A percentile compares a stretch with the other conserved stretches of the same genome.
Conservation (phyloP, 1,139 yeast species). For the Yamadazyma sp. region DNA sequence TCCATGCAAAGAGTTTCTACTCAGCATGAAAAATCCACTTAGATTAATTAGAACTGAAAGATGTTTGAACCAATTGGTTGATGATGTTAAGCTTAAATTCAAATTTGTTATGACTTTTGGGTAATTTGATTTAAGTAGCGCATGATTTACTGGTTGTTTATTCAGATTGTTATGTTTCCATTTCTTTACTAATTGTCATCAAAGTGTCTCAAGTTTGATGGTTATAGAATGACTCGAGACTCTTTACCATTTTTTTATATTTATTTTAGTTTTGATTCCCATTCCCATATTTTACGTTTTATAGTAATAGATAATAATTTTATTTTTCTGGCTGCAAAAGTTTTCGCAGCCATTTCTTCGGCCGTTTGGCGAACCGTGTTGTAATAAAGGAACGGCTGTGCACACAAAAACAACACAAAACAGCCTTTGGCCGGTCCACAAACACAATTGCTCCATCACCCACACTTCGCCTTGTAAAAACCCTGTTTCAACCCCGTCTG, state of each 20-base stretch:
- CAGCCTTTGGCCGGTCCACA: too few relatives aligned
- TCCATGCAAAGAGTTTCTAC: constrained; percentile 98
- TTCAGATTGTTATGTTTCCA: constrained; percentile 1
- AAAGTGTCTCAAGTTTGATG: constrained; percentile 2
- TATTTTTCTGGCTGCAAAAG: constrained; percentile 7
- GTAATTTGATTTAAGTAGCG: constrained; percentile 1
- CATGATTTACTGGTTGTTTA: background rate
- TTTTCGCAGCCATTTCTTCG: constrained; percentile 1
- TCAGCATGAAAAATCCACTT: constrained; percentile 82
- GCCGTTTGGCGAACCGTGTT: too few relatives aligned
- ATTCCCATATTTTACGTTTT: constrained; percentile 26
- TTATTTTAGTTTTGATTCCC: constrained; percentile 19
- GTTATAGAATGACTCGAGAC: constrained; percentile 2
- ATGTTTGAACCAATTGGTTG: constrained; percentile 2
- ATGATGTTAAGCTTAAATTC: constrained; percentile 4
- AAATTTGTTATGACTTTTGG: constrained; percentile 5
- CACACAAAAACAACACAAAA: too few relatives aligned
- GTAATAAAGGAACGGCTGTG: too few relatives aligned
- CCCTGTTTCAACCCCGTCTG: too few relatives aligned
- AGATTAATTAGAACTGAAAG: constrained; percentile 12
- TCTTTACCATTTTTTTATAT: constrained; percentile 1
- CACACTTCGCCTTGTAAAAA: too few relatives aligned
- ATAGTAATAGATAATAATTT: constrained; percentile 34
- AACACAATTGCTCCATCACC: too few relatives aligned
- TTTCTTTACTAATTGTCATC: background rate